phyloP scores from a whole-genome alignment of 1,284 basidiomycete species.

The Trametes versicolor region DNA sequence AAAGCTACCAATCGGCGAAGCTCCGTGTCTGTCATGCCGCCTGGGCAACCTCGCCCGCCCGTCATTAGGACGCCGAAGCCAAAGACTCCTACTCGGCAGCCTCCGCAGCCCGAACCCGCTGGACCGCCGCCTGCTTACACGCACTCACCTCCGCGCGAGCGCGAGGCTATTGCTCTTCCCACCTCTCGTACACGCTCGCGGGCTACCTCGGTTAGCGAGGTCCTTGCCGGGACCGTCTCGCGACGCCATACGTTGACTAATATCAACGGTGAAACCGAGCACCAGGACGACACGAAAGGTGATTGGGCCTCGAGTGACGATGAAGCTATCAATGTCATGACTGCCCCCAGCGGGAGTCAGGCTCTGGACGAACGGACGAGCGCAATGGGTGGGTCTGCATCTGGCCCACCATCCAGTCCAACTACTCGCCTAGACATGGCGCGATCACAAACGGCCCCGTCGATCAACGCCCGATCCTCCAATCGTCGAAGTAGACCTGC shows the following conservation, averaged over 20 bases:
- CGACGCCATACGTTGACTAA: constrained; percentile 43
- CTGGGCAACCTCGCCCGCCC: constrained; percentile 34
- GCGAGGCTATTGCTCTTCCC: constrained; percentile 43
- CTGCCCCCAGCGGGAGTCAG: constrained; percentile 81
- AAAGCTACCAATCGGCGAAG: constrained; percentile 36
- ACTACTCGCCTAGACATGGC: constrained; percentile 39
- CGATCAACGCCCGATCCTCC: constrained; percentile 36
- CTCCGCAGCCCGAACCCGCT: constrained; percentile 47
- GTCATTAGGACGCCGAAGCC: constrained; percentile 32
- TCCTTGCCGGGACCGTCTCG: constrained; percentile 56
- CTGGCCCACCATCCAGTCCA: constrained; percentile 31
- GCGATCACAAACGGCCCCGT: constrained; percentile 41
- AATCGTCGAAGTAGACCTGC: constrained; percentile 66
- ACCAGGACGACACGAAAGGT: constrained; percentile 61
- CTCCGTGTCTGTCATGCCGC: constrained; percentile 39
- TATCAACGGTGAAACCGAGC: constrained; percentile 42
- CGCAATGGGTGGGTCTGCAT: constrained; percentile 51
- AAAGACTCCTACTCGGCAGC: constrained; percentile 38
- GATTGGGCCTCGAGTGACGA: constrained; percentile 83
- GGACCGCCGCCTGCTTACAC: constrained; percentile 68
- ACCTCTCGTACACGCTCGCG: constrained; percentile 52
- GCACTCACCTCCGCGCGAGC: constrained; percentile 43
- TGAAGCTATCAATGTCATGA: constrained; percentile 82
- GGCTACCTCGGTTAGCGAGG: constrained; percentile 67
- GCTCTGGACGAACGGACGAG: constrained; percentile 85